These are phyloP conservation scores for Saccharomycopsis lassenensis DNA, from an alignment of 805 yeast species.

Conservation along the genomic window DNA sequence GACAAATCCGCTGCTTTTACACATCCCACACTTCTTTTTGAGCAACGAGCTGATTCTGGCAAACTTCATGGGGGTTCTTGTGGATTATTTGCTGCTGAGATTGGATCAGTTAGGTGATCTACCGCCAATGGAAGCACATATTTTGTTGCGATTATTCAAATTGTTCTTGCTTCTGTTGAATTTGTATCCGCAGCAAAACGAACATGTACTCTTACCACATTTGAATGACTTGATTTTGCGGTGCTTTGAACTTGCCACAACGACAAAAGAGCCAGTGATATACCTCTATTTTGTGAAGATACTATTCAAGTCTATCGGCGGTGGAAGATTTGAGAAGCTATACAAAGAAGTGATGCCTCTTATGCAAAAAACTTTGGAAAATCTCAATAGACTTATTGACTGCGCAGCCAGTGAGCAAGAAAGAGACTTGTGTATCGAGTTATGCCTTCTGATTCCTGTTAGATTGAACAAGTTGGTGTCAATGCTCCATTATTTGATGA, in stretches of 20 bases:
- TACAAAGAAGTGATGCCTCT: slow-evolving; percentile 91
- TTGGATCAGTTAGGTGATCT: slow-evolving; percentile 72
- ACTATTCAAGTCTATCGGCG: slow-evolving; percentile 87
- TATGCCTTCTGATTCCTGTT: slow-evolving; percentile 93
- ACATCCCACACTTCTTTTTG: slow-evolving; percentile 85
- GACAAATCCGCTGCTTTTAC: slow-evolving; percentile 75
- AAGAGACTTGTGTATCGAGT: slow-evolving; percentile 86
- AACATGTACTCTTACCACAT: slow-evolving; percentile 80
- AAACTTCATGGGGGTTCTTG: slow-evolving; percentile 75
- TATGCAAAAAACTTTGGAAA: slow-evolving; percentile 74
- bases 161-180: slow-evolving; percentile 94
- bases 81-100: slow-evolving; percentile 63
- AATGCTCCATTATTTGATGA: slow-evolving; percentile 75
- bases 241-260: slow-evolving; percentile 67
- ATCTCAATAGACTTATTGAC: slow-evolving; percentile 70
- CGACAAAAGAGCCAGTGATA: slow-evolving; percentile 82
- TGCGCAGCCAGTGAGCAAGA: slow-evolving; percentile 84
- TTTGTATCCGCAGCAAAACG: slow-evolving; percentile 69
- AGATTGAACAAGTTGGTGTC: slow-evolving; percentile 89
- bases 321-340: slow-evolving; percentile 88
- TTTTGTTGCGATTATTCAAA: slow-evolving; percentile 78
- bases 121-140: slow-evolving; percentile 65
- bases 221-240: slow-evolving; percentile 72
- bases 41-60: slow-evolving; percentile 94
- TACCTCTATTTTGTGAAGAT: slow-evolving; percentile 84